Evolutionary conservation across 352 stramenopile genomes (phyloP).

Genomic region (Pythium folliculosum): DNA sequence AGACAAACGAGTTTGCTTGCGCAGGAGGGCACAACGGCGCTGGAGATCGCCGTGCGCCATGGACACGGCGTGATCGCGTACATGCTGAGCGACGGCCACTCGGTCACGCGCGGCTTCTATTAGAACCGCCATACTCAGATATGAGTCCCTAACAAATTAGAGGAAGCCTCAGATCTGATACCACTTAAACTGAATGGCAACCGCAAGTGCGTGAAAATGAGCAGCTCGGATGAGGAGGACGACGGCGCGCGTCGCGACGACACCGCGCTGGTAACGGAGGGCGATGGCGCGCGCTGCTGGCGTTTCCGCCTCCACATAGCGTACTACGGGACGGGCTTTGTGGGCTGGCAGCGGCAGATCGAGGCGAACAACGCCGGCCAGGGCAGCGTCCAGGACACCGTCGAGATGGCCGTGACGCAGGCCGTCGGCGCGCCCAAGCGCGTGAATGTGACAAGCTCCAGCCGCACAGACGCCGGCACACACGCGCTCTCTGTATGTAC

Average conservation of each 20-base stretch:
- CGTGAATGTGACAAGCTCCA: slow-evolving; percentile 84
- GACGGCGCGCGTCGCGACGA: neutral
- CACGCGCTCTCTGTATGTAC: slow-evolving; percentile 76
- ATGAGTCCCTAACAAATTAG: slow-evolving; percentile 4
- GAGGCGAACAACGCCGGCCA: slow-evolving; percentile 49
- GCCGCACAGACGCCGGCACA: slow-evolving; percentile 81
- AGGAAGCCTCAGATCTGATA: slow-evolving; percentile 19
- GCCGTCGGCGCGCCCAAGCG: slow-evolving; percentile 44
- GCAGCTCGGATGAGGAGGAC: slow-evolving; percentile 18
- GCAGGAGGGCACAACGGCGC: slow-evolving; percentile 67
- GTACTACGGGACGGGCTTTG: slow-evolving; percentile 74
- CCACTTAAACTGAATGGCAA: slow-evolving; percentile 2
- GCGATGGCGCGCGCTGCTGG: slow-evolving; percentile 6
- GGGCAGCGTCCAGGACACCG: slow-evolving; percentile 77
- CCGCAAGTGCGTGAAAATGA: slow-evolving; percentile 9
- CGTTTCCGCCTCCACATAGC: slow-evolving; percentile 76
- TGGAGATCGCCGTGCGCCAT: slow-evolving; percentile 68
- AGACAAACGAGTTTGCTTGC: neutral
- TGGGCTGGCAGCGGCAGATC: slow-evolving; percentile 80
- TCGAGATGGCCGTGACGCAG: slow-evolving; percentile 69
- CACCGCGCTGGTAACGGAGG: neutral
- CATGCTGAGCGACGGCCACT: slow-evolving; percentile 65
- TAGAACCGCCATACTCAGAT: slow-evolving; percentile 27
- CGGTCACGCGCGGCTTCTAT: slow-evolving; percentile 56
- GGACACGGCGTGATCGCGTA: slow-evolving; percentile 58